Conservation (phyloP, 2,329 filamentous ascomycete species). For the Aquanectria penicillioides region DNA sequence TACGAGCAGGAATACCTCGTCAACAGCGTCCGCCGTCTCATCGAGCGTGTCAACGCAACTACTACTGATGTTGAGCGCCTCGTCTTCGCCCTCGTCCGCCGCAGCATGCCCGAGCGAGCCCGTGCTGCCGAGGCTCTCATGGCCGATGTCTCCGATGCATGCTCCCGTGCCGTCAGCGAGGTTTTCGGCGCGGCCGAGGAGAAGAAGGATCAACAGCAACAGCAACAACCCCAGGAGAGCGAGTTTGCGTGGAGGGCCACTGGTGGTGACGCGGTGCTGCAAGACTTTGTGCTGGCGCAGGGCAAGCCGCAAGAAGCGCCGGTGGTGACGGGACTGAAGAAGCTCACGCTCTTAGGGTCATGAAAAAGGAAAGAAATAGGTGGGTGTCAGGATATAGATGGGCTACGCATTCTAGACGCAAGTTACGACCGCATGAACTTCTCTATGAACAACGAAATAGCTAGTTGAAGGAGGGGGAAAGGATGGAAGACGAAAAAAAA, state of each 20-base stretch:
- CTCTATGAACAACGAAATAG: neutral
- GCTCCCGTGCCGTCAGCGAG: constrained; percentile 72
- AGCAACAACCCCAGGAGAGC: constrained; percentile 27
- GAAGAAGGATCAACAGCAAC: constrained; percentile 29
- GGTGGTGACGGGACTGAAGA: constrained; percentile 59
- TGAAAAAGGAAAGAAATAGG: constrained; percentile 17
- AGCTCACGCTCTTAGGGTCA: constrained; percentile 61
- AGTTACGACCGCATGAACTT: too few relatives aligned
- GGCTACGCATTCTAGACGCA: too few relatives aligned
- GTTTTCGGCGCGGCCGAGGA: constrained; percentile 63
- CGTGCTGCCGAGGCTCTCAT: constrained; percentile 79
- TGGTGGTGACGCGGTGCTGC: constrained; percentile 64
- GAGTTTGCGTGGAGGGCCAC: constrained; percentile 47
- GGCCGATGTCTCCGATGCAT: constrained; percentile 77
- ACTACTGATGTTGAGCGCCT: constrained; percentile 78
- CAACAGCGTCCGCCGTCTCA: constrained; percentile 83
- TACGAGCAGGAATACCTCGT: constrained; percentile 98
- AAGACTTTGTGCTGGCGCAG: constrained; percentile 59
- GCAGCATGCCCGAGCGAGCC: constrained; percentile 89
- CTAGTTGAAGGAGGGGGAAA: constrained; percentile 1
- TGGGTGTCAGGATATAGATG: neutral
- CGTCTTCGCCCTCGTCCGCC: constrained; percentile 78
- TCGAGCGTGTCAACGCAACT: constrained; percentile 81
- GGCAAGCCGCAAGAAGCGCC: constrained; percentile 59
- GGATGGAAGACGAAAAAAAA: constrained; percentile 6